These are phyloP conservation scores for Grigorovia humatica DNA, from an alignment of 805 yeast species.

Conservation along the genomic window DNA sequence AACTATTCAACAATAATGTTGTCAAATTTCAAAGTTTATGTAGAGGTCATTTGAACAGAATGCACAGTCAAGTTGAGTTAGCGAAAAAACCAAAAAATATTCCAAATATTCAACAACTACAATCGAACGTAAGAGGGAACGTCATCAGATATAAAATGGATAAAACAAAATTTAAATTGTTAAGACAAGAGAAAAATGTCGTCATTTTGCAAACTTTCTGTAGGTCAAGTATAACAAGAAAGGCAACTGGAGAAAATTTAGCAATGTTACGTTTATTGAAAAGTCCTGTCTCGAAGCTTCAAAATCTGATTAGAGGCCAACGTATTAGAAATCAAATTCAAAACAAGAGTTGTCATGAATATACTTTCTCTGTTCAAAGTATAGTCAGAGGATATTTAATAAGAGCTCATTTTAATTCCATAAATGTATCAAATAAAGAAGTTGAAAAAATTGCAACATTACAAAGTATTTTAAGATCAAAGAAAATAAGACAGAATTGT, in stretches of 20 bases:
- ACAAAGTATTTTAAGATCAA: slow-evolving; percentile 53
- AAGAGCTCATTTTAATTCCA: slow-evolving; percentile 28
- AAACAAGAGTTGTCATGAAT: neutral
- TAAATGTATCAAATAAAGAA: neutral
- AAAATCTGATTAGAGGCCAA: slow-evolving; percentile 12
- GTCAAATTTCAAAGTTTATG: slow-evolving; percentile 39
- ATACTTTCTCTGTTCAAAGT: slow-evolving; percentile 38
- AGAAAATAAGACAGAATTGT: neutral
- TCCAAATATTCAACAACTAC: slow-evolving; percentile 30
- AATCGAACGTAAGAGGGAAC: slow-evolving; percentile 45
- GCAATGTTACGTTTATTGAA: slow-evolving; percentile 2
- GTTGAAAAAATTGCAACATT: slow-evolving; percentile 32
- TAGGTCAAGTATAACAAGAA: slow-evolving; percentile 31
- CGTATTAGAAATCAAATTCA: neutral
- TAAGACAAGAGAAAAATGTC: slow-evolving; percentile 21
- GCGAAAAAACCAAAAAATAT: slow-evolving; percentile 6
- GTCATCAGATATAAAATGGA: slow-evolving; percentile 20
- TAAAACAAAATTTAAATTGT: slow-evolving; percentile 12
- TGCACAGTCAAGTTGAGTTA: neutral
- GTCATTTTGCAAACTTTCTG: slow-evolving; percentile 31
- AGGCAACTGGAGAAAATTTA: slow-evolving; percentile 2
- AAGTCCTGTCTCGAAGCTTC: slow-evolving; percentile 13
- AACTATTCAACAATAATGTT: slow-evolving; percentile 44
- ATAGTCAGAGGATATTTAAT: slow-evolving; percentile 37
- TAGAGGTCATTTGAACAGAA: slow-evolving; percentile 36